A percentile compares a stretch with the other conserved stretches of the same genome.
These are phyloP conservation scores for Arthrobotrys sinensis DNA, from an alignment of 2,329 filamentous ascomycete genomes.

Conservation along the genomic window DNA sequence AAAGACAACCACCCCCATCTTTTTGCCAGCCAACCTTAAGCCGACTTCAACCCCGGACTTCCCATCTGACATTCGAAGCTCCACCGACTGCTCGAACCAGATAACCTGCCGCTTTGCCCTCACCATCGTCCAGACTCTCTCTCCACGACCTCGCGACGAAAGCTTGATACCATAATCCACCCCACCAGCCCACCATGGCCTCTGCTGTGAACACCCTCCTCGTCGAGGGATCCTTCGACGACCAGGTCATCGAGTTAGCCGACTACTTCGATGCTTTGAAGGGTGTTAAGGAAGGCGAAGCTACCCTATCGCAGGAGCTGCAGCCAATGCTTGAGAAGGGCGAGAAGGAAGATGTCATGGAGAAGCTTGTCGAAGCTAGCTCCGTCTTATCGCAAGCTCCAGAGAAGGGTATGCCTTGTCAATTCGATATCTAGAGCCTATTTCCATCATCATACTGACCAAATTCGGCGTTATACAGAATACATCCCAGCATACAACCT, in stretches of 20 bases:
- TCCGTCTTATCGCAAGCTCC: conserved; percentile 84
- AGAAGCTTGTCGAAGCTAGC: conserved; percentile 88
- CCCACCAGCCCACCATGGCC: conserved; percentile 65
- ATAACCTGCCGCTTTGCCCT: background rate
- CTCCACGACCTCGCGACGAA: background rate
- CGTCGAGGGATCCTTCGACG: conserved; percentile 93
- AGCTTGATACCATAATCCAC: conserved; percentile 2
- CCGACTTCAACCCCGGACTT: conserved; percentile 12
- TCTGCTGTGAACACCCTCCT: conserved; percentile 70
- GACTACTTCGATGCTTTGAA: conserved; percentile 90
- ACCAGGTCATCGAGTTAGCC: conserved; percentile 82
- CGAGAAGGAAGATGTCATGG: conserved; percentile 85
- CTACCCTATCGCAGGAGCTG: conserved; percentile 75
- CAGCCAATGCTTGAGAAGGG: conserved; percentile 80
- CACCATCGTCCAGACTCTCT: background rate
- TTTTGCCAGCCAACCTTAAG: conserved; percentile 28
- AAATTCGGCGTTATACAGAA: conserved; percentile 71
- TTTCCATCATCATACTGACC: conserved; percentile 37
- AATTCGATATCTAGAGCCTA: background rate
- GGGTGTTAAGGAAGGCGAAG: conserved; percentile 76
- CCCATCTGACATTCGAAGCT: conserved; percentile 3
- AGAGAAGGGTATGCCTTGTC: conserved; percentile 78
- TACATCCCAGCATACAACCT: conserved; percentile 97
- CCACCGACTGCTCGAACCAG: conserved; percentile 19
- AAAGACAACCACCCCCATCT: conserved; percentile 31